Conservation (phyloP, 73 alveolate species). For the Tetrahymena borealis region DNA sequence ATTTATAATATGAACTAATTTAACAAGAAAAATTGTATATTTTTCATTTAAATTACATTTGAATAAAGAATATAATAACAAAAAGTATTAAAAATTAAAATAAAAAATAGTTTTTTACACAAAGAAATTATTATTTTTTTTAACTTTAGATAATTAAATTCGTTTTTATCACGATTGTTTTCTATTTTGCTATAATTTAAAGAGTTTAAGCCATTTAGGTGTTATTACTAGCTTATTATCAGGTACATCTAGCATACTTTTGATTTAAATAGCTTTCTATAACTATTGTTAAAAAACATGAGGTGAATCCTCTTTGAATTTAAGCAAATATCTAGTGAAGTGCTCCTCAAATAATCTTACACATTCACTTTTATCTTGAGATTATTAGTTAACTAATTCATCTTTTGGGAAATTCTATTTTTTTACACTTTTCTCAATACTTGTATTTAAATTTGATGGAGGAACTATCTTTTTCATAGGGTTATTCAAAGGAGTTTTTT, state of each 20-base stretch:
- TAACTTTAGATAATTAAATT: too few relatives aligned
- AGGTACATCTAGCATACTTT: neutral
- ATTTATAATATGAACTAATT: too few relatives aligned
- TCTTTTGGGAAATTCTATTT: neutral
- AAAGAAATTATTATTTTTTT: too few relatives aligned
- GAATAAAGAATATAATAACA: too few relatives aligned
- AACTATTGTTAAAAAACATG: neutral
- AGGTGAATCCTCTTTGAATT: neutral
- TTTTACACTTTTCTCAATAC: neutral
- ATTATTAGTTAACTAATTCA: neutral
- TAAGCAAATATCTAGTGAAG: neutral
- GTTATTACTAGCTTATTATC: neutral
- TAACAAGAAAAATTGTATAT: too few relatives aligned
- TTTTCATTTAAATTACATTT: too few relatives aligned
- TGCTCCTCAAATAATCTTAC: neutral
- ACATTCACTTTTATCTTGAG: neutral
- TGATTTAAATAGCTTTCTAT: neutral
- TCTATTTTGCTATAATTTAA: neutral
- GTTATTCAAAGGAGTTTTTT: neutral
- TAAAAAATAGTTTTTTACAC: too few relatives aligned
- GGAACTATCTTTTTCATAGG: neutral
- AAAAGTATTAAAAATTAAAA: too few relatives aligned
- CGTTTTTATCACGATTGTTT: neutral
- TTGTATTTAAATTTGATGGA: neutral
- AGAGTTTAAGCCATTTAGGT: neutral